Evolutionary conservation across 1,139 yeast species (phyloP), one percentile per base, ranked within the genome.

Genomic region (Debaryomyces sp.): DNA sequence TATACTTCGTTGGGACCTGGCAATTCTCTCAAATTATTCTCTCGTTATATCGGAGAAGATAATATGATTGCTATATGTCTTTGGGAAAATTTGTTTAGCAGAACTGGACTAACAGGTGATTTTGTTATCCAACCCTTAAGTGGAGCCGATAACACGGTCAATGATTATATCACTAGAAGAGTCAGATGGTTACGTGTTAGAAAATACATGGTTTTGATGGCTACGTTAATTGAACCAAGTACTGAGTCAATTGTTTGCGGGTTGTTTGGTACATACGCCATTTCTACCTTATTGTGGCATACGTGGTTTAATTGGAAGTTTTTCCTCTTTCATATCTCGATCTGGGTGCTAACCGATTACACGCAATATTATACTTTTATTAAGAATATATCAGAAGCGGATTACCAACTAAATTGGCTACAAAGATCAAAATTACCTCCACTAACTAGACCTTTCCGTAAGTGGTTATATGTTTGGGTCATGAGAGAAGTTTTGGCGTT

Each of bases 181-280:
- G 83, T 87, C 27, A 73, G 97, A 46, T 90, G 97, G 97, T 69
- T 90, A 15, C 74, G 97, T 43, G 96, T 90, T n/a, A 73, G 97
- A 26, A 87, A 87, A 60, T 89, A 88, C 63, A 89, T 90, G 96
- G 97, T 90, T 2, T 69, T 85, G 29, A 84, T 84, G 32, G 97
- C 97, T 1, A 90, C 97, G 0, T 66, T 90, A 46, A 71, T 89
- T 24, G 97, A 90, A 61, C 97, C 97, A 6, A 81, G 94, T 6
- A 90, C 97, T 0, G 97, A 90, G 63, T 80, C 87, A 44, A 57
- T 90, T 3, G 66, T 89, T 1, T 78, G 85, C 57, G 95, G 95
- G 0, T 38, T 80, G 0, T 80, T 78, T 64, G 96, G 96, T 6
- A 73, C 87, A 1, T 81, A 75, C 59, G 86, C 86, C 1, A 55